Conservation (phyloP, 1,284 basidiomycete genomes). For the Apiotrichum gracile region DNA sequence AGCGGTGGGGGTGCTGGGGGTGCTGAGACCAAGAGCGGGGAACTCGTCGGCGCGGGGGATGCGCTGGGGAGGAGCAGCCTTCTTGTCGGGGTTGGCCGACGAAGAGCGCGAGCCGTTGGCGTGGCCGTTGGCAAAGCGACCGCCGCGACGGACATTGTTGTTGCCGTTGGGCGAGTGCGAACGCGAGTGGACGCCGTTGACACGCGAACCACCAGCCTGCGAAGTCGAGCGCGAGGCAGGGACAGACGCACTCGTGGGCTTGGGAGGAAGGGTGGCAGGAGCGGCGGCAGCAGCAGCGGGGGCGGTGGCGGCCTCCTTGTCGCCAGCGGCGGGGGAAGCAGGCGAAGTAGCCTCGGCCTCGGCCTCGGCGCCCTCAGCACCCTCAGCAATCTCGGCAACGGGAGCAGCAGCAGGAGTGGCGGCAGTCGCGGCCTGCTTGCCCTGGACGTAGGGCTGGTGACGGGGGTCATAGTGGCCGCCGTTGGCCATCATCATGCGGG, state of each 20-base stretch:
- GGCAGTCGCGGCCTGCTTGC: conserved; percentile 6
- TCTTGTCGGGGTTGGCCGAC: conserved; percentile 14
- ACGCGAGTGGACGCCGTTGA: conserved; percentile 32
- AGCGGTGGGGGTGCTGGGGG: conserved; percentile 14
- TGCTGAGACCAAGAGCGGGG: conserved; percentile 36
- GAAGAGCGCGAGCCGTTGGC: conserved; percentile 19
- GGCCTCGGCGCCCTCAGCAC: neutral
- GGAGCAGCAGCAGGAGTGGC: conserved; percentile 2
- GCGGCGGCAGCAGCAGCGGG: conserved; percentile 5
- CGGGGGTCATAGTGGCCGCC: conserved; percentile 24
- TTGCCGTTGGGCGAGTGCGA: conserved; percentile 38
- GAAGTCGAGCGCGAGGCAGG: conserved; percentile 35
- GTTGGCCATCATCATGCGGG: conserved; percentile 27
- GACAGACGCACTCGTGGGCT: conserved; percentile 22
- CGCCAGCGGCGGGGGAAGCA: conserved; percentile 6
- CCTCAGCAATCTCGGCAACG: conserved; percentile 4
- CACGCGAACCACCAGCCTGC: conserved; percentile 37
- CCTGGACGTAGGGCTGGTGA: conserved; percentile 23
- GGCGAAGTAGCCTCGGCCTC: conserved; percentile 6
- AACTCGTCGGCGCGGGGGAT: conserved; percentile 47
- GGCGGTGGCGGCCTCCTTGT: conserved; percentile 4
- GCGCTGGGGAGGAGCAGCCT: conserved; percentile 29
- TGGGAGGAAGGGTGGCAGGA: conserved; percentile 24
- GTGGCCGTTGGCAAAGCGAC: conserved; percentile 14
- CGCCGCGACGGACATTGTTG: conserved; percentile 7